These are phyloP conservation scores for Hypomyces perniciosus DNA, from an alignment of 2,329 filamentous ascomycete species.

Conservation along the genomic window DNA sequence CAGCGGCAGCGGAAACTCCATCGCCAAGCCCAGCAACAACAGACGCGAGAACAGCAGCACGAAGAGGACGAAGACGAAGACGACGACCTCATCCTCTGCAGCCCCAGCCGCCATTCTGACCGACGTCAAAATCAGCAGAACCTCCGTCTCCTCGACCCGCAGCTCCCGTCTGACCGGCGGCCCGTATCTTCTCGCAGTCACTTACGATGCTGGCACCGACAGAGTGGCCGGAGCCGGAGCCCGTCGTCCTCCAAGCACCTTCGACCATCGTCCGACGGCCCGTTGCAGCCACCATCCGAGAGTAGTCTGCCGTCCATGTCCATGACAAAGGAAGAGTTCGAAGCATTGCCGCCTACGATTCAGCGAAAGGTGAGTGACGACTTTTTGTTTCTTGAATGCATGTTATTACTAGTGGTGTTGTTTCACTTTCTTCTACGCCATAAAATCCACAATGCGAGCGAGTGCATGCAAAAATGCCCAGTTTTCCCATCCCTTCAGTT, in stretches of 20 bases:
- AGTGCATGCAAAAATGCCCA: too few relatives aligned
- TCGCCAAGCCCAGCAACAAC: background rate
- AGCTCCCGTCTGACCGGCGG: slow-evolving; percentile 14
- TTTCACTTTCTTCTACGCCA: slow-evolving; percentile 1
- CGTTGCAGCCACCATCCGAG: slow-evolving; percentile 11
- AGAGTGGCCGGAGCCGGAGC: slow-evolving; percentile 7
- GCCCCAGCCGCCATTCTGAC: slow-evolving; percentile 11
- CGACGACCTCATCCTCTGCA: slow-evolving; percentile 4
- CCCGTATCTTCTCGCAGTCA: slow-evolving; percentile 25
- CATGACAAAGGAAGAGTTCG: slow-evolving; percentile 38
- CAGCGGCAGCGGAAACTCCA: background rate
- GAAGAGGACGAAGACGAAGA: slow-evolving; percentile 7
- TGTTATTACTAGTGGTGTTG: slow-evolving; percentile 5
- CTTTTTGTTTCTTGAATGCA: slow-evolving; percentile 10
- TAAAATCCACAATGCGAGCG: too few relatives aligned
- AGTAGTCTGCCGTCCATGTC: slow-evolving; percentile 21
- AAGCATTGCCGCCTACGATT: slow-evolving; percentile 48
- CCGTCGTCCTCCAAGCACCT: slow-evolving; percentile 10
- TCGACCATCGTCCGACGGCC: slow-evolving; percentile 21
- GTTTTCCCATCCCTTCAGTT: background rate
- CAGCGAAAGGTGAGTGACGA: slow-evolving; percentile 47
- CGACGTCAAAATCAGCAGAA: slow-evolving; percentile 17
- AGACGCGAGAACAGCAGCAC: slow-evolving; percentile 1
- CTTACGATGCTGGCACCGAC: slow-evolving; percentile 11
- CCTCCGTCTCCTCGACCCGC: slow-evolving; percentile 18